Evolutionary conservation across 768 basidiomycete species (phyloP).

Genomic region (Zangia roseola): DNA sequence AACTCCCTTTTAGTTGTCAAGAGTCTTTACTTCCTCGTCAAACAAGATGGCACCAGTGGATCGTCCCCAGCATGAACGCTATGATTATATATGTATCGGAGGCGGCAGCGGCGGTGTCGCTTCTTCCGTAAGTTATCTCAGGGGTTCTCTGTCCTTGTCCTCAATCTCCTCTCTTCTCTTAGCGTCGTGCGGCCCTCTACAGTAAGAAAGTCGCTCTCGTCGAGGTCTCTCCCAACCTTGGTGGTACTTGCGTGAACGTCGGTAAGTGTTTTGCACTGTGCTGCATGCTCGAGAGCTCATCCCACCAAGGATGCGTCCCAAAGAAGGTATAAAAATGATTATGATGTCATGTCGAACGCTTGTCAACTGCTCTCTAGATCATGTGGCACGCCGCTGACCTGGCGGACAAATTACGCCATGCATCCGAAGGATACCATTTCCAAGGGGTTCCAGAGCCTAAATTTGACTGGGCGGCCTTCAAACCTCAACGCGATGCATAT

Average conservation of each 20-base stretch:
- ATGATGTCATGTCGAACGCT: not conserved
- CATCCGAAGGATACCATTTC: conserved; percentile 72
- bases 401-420: conserved; percentile 78
- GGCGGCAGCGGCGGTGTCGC: conserved; percentile 94
- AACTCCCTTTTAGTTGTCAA: conserved; percentile 39
- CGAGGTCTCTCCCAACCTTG: conserved; percentile 70
- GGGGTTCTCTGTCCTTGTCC: not conserved
- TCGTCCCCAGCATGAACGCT: conserved; percentile 61
- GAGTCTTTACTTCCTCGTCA: conserved; percentile 41
- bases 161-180: not conserved
- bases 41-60: conserved; percentile 72
- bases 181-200: conserved; percentile 90
- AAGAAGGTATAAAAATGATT: conserved; percentile 66
- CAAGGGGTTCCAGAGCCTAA: conserved; percentile 54
- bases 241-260: conserved; percentile 98
- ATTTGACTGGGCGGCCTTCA: conserved; percentile 91
- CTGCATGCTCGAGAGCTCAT: conserved; percentile 3
- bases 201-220: conserved; percentile 93
- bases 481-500: conserved; percentile 94
- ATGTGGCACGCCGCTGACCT: conserved; percentile 98
- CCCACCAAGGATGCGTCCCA: conserved; percentile 82
- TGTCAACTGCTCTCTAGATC: conserved; percentile 48
- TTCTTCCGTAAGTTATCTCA: conserved; percentile 61
- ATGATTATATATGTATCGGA: conserved; percentile 87
- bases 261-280: conserved; percentile 49